Base-by-base conservation (phyloP, 257 asterid genomes). In the Cinchona pubescens region DNA sequence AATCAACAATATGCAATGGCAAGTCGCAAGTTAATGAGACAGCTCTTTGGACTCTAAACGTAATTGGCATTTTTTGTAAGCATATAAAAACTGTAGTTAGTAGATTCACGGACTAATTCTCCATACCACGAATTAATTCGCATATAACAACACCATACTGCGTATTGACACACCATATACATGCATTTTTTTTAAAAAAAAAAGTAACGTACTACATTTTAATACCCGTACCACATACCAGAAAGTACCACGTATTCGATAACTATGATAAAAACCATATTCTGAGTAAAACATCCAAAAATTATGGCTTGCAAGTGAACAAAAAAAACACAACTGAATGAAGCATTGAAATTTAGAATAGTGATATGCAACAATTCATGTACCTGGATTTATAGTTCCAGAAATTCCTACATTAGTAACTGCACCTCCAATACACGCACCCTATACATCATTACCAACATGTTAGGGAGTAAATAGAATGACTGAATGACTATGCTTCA, bases 351-450 rank as follows among this genome's bases (percentile, higher is more conserved):
- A 3, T 16, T 15, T 7, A 13, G 38, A 15, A 62, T 29, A 9
- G 1, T 60, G 42, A 62, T 32, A 62, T 30, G 38, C 37, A 18
- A 65, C 13, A 34, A 14, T 23, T 62, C 40, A 42, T 27, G 59
- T 66, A 89, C 98, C 97, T 72, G 90, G 79, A 75, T 89, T 87
- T 25, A 82, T 76, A 9, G 86, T 69, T 71, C 88, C 94, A 66
- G 80, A 81, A 46, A 86, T 72, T 43, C 88, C 96, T 71, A 88
- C 82, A 73, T 66, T 82, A 62, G 86, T 81, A 7, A 80, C 83
- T 51, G 96, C 81, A 19, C 87, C 81, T 13, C 93, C 84, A 21
- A 86, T 78, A 79, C 86, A 81, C 73, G 83, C 64, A 15, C 97
- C 94, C 99, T 93, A 82, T 56, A 59, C 67, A 66, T 43, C 62